These are phyloP conservation scores for Hymenoscyphus fructigenus DNA, from an alignment of 2,329 filamentous ascomycete species.

Conservation along the genomic window DNA sequence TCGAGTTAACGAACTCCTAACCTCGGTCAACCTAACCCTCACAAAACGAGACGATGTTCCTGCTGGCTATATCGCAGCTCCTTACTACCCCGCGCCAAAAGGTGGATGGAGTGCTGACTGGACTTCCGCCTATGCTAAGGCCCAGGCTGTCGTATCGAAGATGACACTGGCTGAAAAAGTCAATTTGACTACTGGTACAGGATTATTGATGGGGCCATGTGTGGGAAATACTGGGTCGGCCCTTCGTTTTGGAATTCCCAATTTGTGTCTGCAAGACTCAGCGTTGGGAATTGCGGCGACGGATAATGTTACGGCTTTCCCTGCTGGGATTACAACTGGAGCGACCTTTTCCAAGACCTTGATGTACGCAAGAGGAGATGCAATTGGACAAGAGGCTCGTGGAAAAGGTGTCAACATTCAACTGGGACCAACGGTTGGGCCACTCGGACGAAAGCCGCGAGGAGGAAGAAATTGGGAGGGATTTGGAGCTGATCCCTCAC, in stretches of 20 bases:
- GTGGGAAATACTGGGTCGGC: constrained; percentile 76
- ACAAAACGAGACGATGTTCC: constrained; percentile 28
- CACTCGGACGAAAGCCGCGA: constrained; percentile 69
- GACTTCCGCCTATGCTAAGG: constrained; percentile 69
- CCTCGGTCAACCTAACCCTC: not conserved
- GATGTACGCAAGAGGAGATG: constrained; percentile 66
- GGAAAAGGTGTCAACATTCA: constrained; percentile 73
- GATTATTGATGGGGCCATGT: constrained; percentile 67
- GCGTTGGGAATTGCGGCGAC: constrained; percentile 71
- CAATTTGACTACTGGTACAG: constrained; percentile 65
- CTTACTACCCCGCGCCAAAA: constrained; percentile 35
- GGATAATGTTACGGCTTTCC: constrained; percentile 75
- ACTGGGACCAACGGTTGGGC: constrained; percentile 65
- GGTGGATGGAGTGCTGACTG: constrained; percentile 61
- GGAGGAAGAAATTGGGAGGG: constrained; percentile 76
- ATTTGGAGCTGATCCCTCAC: constrained; percentile 67
- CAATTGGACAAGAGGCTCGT: constrained; percentile 68
- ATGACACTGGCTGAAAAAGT: constrained; percentile 83
- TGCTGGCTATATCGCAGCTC: constrained; percentile 30
- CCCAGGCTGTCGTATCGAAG: constrained; percentile 63
- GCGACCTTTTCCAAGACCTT: constrained; percentile 74
- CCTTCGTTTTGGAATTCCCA: constrained; percentile 67
- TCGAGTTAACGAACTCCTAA: constrained; percentile 7
- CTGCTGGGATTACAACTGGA: constrained; percentile 73
- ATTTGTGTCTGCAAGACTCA: constrained; percentile 70